Evolutionary conservation across 352 stramenopile genomes (phyloP).

Genomic region (Elongisporangium prolatum): DNA sequence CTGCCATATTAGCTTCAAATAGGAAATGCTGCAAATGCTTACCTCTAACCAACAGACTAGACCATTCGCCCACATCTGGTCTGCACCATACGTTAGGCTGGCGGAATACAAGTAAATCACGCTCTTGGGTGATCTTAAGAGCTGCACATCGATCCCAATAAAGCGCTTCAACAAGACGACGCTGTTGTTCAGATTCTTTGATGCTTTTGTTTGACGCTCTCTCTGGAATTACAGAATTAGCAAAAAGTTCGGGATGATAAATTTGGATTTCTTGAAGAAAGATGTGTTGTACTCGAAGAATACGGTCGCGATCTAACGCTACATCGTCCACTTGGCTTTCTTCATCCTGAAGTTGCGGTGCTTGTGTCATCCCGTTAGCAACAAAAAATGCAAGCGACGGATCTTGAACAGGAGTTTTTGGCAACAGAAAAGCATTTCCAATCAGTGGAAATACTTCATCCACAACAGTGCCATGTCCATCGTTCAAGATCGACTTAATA

Average conservation of each 20-base stretch:
- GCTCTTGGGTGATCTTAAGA: slow-evolving; percentile 49
- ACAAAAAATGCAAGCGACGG: slow-evolving; percentile 44
- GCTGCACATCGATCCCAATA: slow-evolving; percentile 83
- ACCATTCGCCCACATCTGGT: slow-evolving; percentile 67
- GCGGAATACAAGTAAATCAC: slow-evolving; percentile 35
- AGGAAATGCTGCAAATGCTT: slow-evolving; percentile 60
- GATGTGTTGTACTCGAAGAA: slow-evolving; percentile 43
- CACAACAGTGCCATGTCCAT: slow-evolving; percentile 16
- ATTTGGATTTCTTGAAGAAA: slow-evolving; percentile 66
- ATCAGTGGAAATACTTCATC: slow-evolving; percentile 44
- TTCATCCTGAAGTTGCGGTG: slow-evolving; percentile 1
- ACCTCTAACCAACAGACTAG: slow-evolving; percentile 50
- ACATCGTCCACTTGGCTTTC: slow-evolving; percentile 24
- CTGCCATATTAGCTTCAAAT: slow-evolving; percentile 55
- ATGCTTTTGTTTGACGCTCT: neutral
- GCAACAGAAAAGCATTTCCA: slow-evolving; percentile 71
- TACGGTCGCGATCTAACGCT: slow-evolving; percentile 36
- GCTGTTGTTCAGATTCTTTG: slow-evolving; percentile 3
- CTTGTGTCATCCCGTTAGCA: slow-evolving; percentile 17
- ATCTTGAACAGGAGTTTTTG: slow-evolving; percentile 57
- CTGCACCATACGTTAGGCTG: slow-evolving; percentile 65
- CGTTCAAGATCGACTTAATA: slow-evolving; percentile 39
- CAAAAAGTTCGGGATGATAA: slow-evolving; percentile 32
- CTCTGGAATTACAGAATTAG: neutral
- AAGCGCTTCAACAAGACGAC: slow-evolving; percentile 53